These are phyloP conservation scores for Aureobasidium sp. DNA, from an alignment of 2,329 filamentous ascomycete genomes.

Conservation along the genomic window DNA sequence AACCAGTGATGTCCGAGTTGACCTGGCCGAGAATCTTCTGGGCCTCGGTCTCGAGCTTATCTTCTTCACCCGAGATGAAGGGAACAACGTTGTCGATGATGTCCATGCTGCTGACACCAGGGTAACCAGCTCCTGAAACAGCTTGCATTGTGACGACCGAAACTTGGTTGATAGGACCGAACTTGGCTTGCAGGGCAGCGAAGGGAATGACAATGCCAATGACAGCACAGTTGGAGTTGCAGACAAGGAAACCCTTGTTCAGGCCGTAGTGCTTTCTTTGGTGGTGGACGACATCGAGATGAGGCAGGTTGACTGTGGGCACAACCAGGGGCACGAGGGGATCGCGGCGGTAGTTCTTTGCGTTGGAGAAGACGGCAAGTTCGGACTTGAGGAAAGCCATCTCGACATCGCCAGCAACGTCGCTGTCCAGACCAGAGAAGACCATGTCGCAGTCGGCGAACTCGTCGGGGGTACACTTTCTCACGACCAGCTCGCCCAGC, in stretches of 20 bases:
- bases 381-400: constrained; percentile 84
- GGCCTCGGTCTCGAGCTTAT: constrained; percentile 91
- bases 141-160: constrained; percentile 93
- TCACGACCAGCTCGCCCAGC: constrained; percentile 72
- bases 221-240: constrained; percentile 97
- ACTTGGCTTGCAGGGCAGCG: constrained; percentile 75
- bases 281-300: constrained; percentile 82
- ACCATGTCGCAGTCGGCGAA: constrained; percentile 88
- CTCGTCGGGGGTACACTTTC: constrained; percentile 71
- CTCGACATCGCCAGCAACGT: constrained; percentile 89
- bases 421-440: constrained; percentile 85
- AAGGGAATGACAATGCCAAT: constrained; percentile 95
- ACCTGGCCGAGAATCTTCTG: constrained; percentile 83
- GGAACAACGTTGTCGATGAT: constrained; percentile 94
- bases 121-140: constrained; percentile 85
- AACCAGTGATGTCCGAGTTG: constrained; percentile 61
- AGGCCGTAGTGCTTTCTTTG: constrained; percentile 67
- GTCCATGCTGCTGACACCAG: constrained; percentile 87
- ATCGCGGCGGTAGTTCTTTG: constrained; percentile 91
- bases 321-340: constrained; percentile 88
- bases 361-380: constrained; percentile 91
- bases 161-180: constrained; percentile 68
- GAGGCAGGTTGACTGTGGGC: constrained; percentile 84
- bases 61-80: constrained; percentile 87
- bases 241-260: constrained; percentile 83